Conservation (phyloP, 768 basidiomycete species). For the Podaxis mareebaensis region DNA sequence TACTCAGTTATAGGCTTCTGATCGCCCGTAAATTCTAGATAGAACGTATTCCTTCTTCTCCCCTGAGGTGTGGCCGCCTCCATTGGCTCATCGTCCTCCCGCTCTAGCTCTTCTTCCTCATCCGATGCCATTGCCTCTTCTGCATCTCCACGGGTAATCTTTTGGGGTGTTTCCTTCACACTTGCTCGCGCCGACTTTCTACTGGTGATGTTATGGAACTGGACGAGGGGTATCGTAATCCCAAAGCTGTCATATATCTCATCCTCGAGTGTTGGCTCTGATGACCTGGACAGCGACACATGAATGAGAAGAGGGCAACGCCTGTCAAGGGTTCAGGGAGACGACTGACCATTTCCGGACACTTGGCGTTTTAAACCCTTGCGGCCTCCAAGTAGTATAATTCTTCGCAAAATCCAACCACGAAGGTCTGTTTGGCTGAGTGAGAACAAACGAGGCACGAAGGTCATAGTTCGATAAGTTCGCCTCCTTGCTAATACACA, state of each 20-base stretch:
- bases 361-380: slow-evolving; percentile 16
- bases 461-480: slow-evolving; percentile 33
- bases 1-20: slow-evolving; percentile 20
- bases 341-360: slow-evolving; percentile 27
- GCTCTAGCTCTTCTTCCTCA: slow-evolving; percentile 19
- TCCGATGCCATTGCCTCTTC: slow-evolving; percentile 1
- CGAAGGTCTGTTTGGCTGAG: slow-evolving; percentile 31
- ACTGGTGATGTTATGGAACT: slow-evolving; percentile 31
- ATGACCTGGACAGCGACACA: background rate
- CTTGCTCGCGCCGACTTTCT: background rate
- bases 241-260: slow-evolving; percentile 35
- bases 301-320: background rate
- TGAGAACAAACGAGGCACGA: slow-evolving; percentile 36
- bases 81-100: slow-evolving; percentile 5
- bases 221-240: slow-evolving; percentile 32
- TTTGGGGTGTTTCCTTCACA: background rate
- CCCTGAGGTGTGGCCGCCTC: background rate
- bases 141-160: slow-evolving; percentile 15
- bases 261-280: slow-evolving; percentile 22
- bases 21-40: slow-evolving; percentile 18
- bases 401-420: slow-evolving; percentile 27
- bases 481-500: slow-evolving; percentile 21
- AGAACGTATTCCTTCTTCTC: background rate
- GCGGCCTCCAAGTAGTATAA: slow-evolving; percentile 33
- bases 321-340: slow-evolving; percentile 28